Evolutionary conservation across 2,329 filamentous ascomycete species (phyloP), one percentile per base, ranked within the genome.

Genomic region (Penicillium frequentans): DNA sequence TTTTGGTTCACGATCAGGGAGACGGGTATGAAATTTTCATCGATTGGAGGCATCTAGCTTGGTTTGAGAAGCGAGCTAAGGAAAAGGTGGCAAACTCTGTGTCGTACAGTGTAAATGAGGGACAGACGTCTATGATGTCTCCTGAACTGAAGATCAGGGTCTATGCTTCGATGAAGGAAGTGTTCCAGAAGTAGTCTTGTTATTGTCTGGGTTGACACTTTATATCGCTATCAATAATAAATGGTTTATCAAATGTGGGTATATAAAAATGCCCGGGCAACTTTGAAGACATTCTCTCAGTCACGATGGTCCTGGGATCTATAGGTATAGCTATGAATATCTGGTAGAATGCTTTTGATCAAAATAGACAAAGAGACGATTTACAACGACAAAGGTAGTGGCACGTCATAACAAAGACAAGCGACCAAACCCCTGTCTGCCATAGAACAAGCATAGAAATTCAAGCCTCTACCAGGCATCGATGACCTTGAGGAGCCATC

Each of bases 401-500:
- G 2, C 7, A 8, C 7, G 0, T 26, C 2, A 26, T 26, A 8
- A 26, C 8, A 26, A 7, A 8, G 26, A 26, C 26, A 26, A 33
- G 31, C 14, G 16, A 11, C 13, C 13, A 7, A 7, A 7, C 5
- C 14, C 31, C 0, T 33, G 13, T 33, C 13, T 39, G 7, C n/a
- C 19, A 19, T 19, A 19, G 8, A 19, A n/a, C 5, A 19, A 19
- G 1, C 35, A 39, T 39, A 19, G 16, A 9, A 19, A 5, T 33
- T 42, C 2, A 61, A 9, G 19, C 24, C 49, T 70, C 67, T 24
- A 80, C 68, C 37, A 78, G 70, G 55, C 77, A 80, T 5, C 73
- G 67, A 63, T 79, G 74, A 1, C 70, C 74, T 59, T 74, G 73
- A 0, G 77, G 78, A 8, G 73, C 70, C 60, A 80, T 75, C 50